Evolutionary conservation across 345 rosid genomes (phyloP).

Genomic region (Gossypium ekmanianum): DNA sequence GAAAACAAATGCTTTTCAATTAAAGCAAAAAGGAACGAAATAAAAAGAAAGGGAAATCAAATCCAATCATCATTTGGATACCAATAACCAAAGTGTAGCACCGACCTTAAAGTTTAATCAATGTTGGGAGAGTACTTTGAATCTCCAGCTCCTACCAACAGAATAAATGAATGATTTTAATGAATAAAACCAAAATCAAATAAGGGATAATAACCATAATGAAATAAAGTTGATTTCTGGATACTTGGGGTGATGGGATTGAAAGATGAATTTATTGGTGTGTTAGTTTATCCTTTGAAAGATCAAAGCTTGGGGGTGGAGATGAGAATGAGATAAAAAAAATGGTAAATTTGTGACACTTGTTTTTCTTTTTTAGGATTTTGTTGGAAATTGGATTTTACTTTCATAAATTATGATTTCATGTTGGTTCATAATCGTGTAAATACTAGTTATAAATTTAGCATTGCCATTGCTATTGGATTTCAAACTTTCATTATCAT

Average conservation of each 20-base stretch:
- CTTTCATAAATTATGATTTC: neutral
- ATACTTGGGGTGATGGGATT: neutral
- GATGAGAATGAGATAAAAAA: neutral
- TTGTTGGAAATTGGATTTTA: neutral
- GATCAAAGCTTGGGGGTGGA: neutral
- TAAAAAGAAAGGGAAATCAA: neutral
- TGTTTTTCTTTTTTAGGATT: neutral
- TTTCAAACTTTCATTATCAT: neutral
- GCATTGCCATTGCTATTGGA: neutral
- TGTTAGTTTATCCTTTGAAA: neutral
- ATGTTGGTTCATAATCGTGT: neutral
- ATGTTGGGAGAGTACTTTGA: neutral
- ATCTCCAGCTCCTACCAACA: slow-evolving; percentile 10
- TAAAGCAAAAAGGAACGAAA: neutral
- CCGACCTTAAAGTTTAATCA: slow-evolving; percentile 7
- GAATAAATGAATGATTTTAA: neutral
- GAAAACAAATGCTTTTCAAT: neutral
- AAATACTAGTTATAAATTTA: neutral
- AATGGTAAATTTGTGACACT: neutral
- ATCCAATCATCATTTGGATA: neutral
- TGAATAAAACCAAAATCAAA: neutral
- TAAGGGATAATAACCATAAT: neutral
- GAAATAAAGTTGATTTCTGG: neutral
- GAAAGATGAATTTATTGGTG: neutral
- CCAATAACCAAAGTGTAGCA: neutral